These are phyloP conservation scores for Davidsoniella virescens DNA, from an alignment of 2,329 filamentous ascomycete genomes.

Conservation along the genomic window DNA sequence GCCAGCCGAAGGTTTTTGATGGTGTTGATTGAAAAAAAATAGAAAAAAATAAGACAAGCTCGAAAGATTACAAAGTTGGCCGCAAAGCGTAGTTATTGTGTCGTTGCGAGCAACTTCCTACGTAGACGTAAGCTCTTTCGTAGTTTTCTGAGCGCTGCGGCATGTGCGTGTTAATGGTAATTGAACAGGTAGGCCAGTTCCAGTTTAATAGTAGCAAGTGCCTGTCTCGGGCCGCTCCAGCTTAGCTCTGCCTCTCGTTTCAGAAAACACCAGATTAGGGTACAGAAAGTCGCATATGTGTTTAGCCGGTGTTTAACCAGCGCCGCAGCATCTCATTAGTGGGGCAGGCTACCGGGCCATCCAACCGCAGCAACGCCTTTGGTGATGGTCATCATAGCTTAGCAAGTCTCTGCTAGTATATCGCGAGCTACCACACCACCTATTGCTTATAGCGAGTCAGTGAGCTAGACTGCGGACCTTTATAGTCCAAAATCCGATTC, in stretches of 20 bases:
- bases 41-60: neutral
- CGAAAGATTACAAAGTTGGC: neutral
- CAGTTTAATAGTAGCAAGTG: neutral
- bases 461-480: no score
- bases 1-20: neutral
- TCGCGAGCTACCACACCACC: no score
- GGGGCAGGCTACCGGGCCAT: no score
- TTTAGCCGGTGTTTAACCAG: neutral
- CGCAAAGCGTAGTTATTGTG: neutral
- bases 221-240: neutral
- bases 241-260: neutral
- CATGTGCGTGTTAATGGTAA: neutral
- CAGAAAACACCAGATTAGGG: neutral
- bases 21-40: neutral
- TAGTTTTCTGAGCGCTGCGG: neutral
- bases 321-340: no score
- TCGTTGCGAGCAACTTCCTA: neutral
- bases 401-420: no score
- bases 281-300: neutral
- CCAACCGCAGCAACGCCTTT: no score
- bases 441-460: no score
- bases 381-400: no score
- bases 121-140: constrained; percentile 7
- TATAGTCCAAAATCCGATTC: no score
- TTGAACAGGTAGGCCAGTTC: constrained; percentile 5